These are phyloP conservation scores for Trapa bicornis DNA, from an alignment of 345 rosid genomes.

Conservation along the genomic window DNA sequence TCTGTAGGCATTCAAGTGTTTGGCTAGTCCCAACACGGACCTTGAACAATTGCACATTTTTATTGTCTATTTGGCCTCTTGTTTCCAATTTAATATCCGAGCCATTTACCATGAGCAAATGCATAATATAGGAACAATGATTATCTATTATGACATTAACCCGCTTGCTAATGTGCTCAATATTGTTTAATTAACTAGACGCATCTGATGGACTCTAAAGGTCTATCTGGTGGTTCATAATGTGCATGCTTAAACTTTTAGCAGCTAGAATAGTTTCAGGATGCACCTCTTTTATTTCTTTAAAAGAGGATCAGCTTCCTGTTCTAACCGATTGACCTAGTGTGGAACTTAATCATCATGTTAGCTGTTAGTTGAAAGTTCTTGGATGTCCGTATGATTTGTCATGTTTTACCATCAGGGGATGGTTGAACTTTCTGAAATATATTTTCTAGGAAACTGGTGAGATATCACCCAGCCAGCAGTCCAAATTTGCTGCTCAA, in stretches of 20 bases:
- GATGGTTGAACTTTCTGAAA: neutral
- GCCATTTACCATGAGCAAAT: neutral
- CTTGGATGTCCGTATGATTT: neutral
- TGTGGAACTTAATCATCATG: neutral
- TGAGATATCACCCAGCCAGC: constrained; percentile 54
- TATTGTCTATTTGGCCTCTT: neutral
- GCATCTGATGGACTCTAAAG: neutral
- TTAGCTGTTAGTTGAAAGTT: neutral
- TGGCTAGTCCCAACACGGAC: neutral
- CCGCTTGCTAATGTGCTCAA: neutral
- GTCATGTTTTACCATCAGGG: neutral
- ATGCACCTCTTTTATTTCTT: neutral
- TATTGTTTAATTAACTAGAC: neutral
- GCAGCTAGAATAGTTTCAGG: constrained; percentile 4
- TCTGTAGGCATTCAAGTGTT: neutral
- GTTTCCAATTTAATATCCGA: neutral
- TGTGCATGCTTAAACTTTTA: neutral
- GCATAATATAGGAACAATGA: neutral
- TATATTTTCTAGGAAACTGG: constrained; percentile 38
- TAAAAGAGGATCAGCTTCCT: neutral
- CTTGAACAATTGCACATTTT: neutral
- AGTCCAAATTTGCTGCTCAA: constrained; percentile 31
- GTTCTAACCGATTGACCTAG: neutral
- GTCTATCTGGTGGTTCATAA: neutral
- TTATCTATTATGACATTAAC: neutral